A percentile compares a stretch with the other conserved stretches of the same genome.
Evolutionary conservation across 139 green algal genomes (phyloP).

Genomic region (Chlorella sp.): DNA sequence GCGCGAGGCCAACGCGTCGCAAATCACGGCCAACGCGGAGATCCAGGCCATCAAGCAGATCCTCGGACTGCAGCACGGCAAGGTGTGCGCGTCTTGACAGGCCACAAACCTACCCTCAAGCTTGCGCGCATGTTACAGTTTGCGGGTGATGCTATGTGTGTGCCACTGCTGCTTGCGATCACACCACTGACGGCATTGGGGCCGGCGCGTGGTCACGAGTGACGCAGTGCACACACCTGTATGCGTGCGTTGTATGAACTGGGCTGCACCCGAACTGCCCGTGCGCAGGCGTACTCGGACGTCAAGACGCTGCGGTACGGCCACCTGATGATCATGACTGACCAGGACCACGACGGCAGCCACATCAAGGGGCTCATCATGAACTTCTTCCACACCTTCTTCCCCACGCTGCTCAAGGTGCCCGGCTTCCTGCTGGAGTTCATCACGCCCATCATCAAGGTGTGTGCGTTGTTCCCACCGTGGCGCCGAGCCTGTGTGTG

Average conservation of each 20-base stretch:
- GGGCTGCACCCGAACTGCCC: too few species aligned
- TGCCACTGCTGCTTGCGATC: too few species aligned
- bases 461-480: too few species aligned
- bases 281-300: conserved; percentile 88
- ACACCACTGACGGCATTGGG: too few species aligned
- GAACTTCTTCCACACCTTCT: conserved; percentile 99
- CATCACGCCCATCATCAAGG: conserved; percentile 99
- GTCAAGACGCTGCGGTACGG: conserved; percentile 93
- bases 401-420: conserved; percentile 89
- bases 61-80: conserved; percentile 95
- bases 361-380: conserved; percentile 99
- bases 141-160: too few species aligned
- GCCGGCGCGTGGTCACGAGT: too few species aligned
- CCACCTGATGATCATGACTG: conserved; percentile 99
- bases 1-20: conserved; percentile 78
- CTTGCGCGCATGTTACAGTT: not conserved
- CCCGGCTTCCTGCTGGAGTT: conserved; percentile 97
- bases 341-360: conserved; percentile 98
- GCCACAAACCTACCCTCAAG: not conserved
- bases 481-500: too few species aligned
- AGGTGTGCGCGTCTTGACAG: conserved; percentile 50
- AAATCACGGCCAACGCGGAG: conserved; percentile 92
- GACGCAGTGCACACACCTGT: too few species aligned
- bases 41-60: conserved; percentile 99
- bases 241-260: too few species aligned